phyloP scores from a whole-genome alignment of 2,329 filamentous ascomycete genomes.

The Pyrenochaeta sp. region DNA sequence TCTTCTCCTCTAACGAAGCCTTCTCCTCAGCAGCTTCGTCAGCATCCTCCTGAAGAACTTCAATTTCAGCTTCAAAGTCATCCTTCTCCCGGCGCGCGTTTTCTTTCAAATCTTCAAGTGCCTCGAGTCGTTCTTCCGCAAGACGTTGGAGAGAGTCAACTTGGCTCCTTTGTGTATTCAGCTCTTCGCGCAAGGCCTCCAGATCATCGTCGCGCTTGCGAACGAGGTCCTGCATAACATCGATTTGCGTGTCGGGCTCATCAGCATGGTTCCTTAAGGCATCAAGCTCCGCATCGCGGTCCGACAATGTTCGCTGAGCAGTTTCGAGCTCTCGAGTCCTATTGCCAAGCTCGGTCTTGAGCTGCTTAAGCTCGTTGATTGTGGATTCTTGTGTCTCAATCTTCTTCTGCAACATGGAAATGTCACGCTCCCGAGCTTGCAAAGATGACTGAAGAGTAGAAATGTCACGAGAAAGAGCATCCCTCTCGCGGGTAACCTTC shows the following conservation, averaged over 20 bases:
- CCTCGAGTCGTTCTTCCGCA: slow-evolving; percentile 46
- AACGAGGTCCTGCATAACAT: slow-evolving; percentile 52
- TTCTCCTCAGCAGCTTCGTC: slow-evolving; percentile 58
- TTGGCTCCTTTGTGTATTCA: slow-evolving; percentile 41
- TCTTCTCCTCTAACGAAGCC: slow-evolving; percentile 66
- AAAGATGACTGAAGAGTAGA: slow-evolving; percentile 36
- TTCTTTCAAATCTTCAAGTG: slow-evolving; percentile 61
- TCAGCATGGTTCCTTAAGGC: slow-evolving; percentile 43
- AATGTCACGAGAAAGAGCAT: slow-evolving; percentile 39
- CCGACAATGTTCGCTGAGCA: slow-evolving; percentile 42
- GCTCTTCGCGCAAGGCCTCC: slow-evolving; percentile 59
- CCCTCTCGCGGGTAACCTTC: slow-evolving; percentile 43
- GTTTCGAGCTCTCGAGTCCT: slow-evolving; percentile 46
- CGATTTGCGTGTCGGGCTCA: slow-evolving; percentile 49
- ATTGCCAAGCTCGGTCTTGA: slow-evolving; percentile 38
- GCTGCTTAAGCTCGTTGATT: slow-evolving; percentile 39
- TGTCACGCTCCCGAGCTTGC: slow-evolving; percentile 43
- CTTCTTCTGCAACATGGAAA: slow-evolving; percentile 40
- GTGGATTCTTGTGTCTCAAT: slow-evolving; percentile 37
- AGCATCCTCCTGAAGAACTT: slow-evolving; percentile 53
- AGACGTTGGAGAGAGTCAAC: slow-evolving; percentile 42
- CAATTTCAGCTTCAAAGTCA: slow-evolving; percentile 65
- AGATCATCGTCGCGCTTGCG: slow-evolving; percentile 58
- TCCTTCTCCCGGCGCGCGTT: slow-evolving; percentile 54
- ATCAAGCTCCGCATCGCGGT: slow-evolving; percentile 48